Base-by-base conservation (phyloP, 345 rosid species). In the Salix brachista region DNA sequence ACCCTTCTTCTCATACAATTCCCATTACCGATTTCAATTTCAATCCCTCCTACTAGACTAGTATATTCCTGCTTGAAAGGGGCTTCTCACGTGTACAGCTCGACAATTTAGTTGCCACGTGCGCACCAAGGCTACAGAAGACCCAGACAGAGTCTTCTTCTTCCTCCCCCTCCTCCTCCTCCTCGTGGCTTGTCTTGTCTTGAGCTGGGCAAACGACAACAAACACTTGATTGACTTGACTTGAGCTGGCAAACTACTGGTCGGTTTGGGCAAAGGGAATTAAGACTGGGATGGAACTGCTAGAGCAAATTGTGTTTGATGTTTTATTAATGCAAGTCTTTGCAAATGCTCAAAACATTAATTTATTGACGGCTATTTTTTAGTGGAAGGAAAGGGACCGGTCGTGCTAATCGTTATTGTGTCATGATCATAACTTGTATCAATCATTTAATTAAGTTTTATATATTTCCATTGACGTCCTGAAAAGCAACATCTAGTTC, bases 81-180 rank as follows among this genome's bases (percentile, higher is more conserved):
- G 28, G 36, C 74, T 69, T 78, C 79, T 87, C 89, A 88, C 93
- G 85, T 90, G 92, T 90, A 88, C 91, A 89, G 85, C 88, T 80
- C 81, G 81, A 79, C 71, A 74, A 44, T 62, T 36, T 41, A 41
- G 44, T 10, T 56, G 36, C 52, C 80, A 75, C 84, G 84, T 78
- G 84, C 84, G 70, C 73, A 54, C 54, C 75, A 60, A 48, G 64
- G 23, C 64, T 58, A n/a, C 28, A 56, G 23, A 28, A 58, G 64
- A 58, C 14, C 64, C 4, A 58, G 18, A 16, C 5, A 48, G 58
- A 41, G 44, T 10, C 44, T 10, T 9, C 44, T 3, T 11, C 44
- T 50, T 48, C 42, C 64, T 50, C 42, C 6, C 37, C 41, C 36
- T 10, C 44, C 3, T 41, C 44, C 44, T 48, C 42, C 74, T 32